Base-by-base conservation (phyloP, 257 asterid species). In the Nyctanthes arbortristis region DNA sequence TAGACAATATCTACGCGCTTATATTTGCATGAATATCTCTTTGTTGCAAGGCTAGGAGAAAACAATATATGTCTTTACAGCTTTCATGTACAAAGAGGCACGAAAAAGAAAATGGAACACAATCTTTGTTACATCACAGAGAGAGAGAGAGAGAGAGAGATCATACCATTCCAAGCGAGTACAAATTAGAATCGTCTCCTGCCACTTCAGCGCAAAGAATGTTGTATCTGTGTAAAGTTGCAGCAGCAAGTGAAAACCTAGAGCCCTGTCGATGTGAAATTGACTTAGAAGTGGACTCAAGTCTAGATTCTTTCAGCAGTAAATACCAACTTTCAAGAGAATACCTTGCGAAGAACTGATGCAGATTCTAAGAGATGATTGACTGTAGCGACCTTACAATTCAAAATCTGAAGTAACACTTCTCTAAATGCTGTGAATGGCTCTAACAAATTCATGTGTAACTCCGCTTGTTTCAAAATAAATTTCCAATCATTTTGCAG, bases 401-500 rank as follows among this genome's bases (percentile, higher is more conserved):
- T 85, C 68, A 93, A 77, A 71, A 86, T 84, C 79, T 77, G 88
- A 73, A 91, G 96, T 78, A 93, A 80, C 76, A 83, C 89, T 73
- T 92, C 75, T 84, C 99, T 87, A 78, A 93, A 93, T 79, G 99
- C 89, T 73, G 91, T 87, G 78, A 93, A 87, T 4, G 99, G 97
- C 79, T 93, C 99, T 83, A 93, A 73, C 75, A 91, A 87, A 86
- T 82, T 88, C 99, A 91, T 93, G 71, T 93, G 99, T 61, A 91
- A 79, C 80, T 88, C 95, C 66, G 90, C 75, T 83, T 82, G 95
- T 75, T 89, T 85, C 83, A 91, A 68, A 68, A 88, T 80, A 77
- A 82, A 73, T 58, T 68, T 86, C 96, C 97, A 93, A 47, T 91
- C 91, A 65, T 49, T 75, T 73, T 84, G 84, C 65, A 93, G 87